A percentile compares a stretch with the other conserved stretches of the same genome.
These are phyloP conservation scores for Lentinus tigrinus DNA, from an alignment of 768 basidiomycete genomes.

Conservation along the genomic window DNA sequence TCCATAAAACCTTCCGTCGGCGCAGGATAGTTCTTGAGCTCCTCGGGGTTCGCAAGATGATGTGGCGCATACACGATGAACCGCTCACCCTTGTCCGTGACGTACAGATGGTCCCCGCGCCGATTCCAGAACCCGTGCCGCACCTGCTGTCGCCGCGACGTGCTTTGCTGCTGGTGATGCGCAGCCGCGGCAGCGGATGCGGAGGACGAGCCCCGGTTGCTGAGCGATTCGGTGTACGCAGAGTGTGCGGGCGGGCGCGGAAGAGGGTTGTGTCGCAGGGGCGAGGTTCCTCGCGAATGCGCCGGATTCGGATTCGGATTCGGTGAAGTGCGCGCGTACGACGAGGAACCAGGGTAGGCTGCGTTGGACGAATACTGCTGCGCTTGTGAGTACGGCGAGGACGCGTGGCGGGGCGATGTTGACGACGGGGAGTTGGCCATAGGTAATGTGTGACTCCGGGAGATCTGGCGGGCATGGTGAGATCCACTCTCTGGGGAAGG, in stretches of 20 bases:
- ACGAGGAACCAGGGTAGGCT: neutral
- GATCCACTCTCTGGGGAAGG: slow-evolving; percentile 11
- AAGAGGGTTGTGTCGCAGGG: slow-evolving; percentile 22
- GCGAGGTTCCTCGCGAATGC: slow-evolving; percentile 8
- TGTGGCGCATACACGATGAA: slow-evolving; percentile 69
- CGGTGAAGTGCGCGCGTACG: slow-evolving; percentile 10
- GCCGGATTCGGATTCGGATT: neutral
- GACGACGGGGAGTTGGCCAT: neutral
- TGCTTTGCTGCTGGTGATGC: slow-evolving; percentile 20
- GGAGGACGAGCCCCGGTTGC: slow-evolving; percentile 9
- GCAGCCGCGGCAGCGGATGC: slow-evolving; percentile 18
- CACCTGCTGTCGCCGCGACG: slow-evolving; percentile 8
- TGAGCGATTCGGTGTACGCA: slow-evolving; percentile 5
- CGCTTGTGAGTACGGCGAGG: neutral
- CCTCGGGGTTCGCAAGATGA: slow-evolving; percentile 53
- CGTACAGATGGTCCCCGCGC: slow-evolving; percentile 64
- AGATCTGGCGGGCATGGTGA: slow-evolving; percentile 7
- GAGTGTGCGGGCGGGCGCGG: slow-evolving; percentile 21
- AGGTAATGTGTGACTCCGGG: slow-evolving; percentile 23
- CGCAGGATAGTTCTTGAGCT: slow-evolving; percentile 59
- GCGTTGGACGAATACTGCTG: neutral
- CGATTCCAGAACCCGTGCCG: slow-evolving; percentile 71
- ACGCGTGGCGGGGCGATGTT: slow-evolving; percentile 4
- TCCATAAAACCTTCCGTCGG: slow-evolving; percentile 56
- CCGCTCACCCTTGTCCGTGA: slow-evolving; percentile 23